Evolutionary conservation across 257 asterid genomes (phyloP), one percentile per base, ranked within the genome.

Genomic region (Salvia hispanica): DNA sequence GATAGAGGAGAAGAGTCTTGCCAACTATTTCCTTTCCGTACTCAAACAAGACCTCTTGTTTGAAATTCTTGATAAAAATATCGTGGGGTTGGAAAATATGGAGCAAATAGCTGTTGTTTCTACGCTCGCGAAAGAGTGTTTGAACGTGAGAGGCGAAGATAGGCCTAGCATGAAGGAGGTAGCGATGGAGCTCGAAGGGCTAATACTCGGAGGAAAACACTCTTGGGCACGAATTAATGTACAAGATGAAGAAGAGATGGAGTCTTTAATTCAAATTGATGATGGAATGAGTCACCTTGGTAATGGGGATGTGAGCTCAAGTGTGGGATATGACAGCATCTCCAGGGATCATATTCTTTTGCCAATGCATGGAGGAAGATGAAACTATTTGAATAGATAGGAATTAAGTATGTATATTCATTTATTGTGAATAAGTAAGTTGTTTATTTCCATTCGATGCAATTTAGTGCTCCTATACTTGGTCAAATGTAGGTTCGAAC

Each of bases 131-230:
- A 34, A 73, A 39, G 72, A 44, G 58, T 83, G 85, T 62, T 62
- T 80, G 57, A 70, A 71, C 21, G 44, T 80, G 33, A 76, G 5
- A 16, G 85, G 85, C 0, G 64, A 82, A 69, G 74, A 21, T 21
- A 21, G 25, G 25, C 25, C 25, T 21, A 21, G 25, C 2, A 21
- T 21, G 25, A 21, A 21, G 46, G 62, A 80, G 55, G 80, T 80
- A 2, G 79, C 81, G 0, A 58, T 67, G 62, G 74, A 73, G 8
- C 37, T 80, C 2, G 82, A 77, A 48, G 74, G 78, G 18, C 3
- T 68, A 6, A 62, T 45, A 13, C 18, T 40, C 25, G 66, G 73
- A 33, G 68, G 58, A 11, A 77, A 53, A 28, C 76, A 74, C 37
- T 16, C 74, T 0, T 63, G 78, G 82, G 48, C 28, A 1, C 28